Conservation (phyloP, 371 early-diverging fungal genomes). For the Mucor ambiguus region DNA sequence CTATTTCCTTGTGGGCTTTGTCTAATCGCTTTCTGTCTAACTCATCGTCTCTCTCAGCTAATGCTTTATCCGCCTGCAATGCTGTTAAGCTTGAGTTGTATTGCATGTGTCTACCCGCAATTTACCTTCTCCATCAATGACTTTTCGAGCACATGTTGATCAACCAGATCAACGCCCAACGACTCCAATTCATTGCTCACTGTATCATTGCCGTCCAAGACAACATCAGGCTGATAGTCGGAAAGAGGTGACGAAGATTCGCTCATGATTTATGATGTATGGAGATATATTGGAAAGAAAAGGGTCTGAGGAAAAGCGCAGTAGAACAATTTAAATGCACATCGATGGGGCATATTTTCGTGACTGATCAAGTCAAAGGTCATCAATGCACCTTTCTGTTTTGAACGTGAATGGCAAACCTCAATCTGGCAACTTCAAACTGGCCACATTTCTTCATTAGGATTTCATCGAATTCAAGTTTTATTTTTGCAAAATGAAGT, state of each 20-base stretch:
- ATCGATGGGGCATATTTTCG: neutral
- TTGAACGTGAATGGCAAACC: too few relatives aligned
- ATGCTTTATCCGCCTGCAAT: conserved; percentile 57
- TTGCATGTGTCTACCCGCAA: too few relatives aligned
- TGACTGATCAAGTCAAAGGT: neutral
- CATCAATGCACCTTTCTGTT: too few relatives aligned
- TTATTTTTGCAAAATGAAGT: too few relatives aligned
- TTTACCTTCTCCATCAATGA: conserved; percentile 65
- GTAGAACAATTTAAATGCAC: neutral
- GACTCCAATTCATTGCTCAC: conserved; percentile 23
- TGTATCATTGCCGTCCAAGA: conserved; percentile 2
- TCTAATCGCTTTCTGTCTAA: conserved; percentile 55
- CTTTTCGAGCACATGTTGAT: conserved; percentile 66
- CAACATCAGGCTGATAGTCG: neutral
- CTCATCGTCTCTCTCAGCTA: conserved; percentile 59
- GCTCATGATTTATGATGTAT: conserved; percentile 4
- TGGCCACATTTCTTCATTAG: too few relatives aligned
- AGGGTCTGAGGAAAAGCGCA: neutral
- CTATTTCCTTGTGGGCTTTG: conserved; percentile 49
- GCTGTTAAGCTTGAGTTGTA: too few relatives aligned
- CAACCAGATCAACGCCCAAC: conserved; percentile 61
- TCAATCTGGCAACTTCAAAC: too few relatives aligned
- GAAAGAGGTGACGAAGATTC: conserved; percentile 9
- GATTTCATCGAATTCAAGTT: too few relatives aligned
- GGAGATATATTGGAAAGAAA: conserved; percentile 5